Base-by-base conservation (phyloP, 352 stramenopile genomes). In the Globisporangium spinosum region DNA sequence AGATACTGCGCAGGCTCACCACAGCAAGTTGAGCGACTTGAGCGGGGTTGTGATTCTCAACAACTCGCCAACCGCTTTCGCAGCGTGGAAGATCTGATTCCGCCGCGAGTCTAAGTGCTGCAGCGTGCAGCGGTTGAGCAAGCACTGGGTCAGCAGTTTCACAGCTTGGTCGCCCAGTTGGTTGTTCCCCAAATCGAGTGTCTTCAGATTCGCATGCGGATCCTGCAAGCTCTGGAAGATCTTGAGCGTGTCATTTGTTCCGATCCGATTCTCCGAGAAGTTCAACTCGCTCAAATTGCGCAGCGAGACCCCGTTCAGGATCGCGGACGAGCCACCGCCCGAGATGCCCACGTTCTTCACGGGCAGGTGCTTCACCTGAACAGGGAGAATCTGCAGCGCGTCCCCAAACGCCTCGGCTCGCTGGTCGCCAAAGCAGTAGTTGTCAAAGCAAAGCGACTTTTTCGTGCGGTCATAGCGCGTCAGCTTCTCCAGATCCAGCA, bases 381-480 rank as follows among this genome's bases (percentile, higher is more conserved):
- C 71, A 9, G 82, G 78, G 13, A 93, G 66, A 0, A 91, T 62
- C 34, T 87, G 74, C 10, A 93, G 71, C 6, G 85, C 80, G 29
- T 83, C 70, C 1, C 85, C 85, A 32, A 93, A 72, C 0, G 85
- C 82, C 34, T 90, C 78, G 1, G 85, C 82, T 1, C 82, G 79
- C 53, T 86, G 77, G 62, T 91, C 82, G 8, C 85, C 82, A 59
- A 93, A 86, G 67, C 87, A 93, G 64, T 91, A 93, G 64, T 93
- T 90, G 69, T 87, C 78, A 49, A 85, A 93, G 0, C 75, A 67
- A 13, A 93, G 75, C 6, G 73, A 59, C 40, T 83, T 80, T 0
- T 64, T 75, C 20, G 64, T 63, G 29, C 49, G 57, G 32, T 90
- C 77, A 40, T 89, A 90, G 6, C 82, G 74, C 0, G 64, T 76